Conservation (phyloP, 2,329 filamentous ascomycete species). For the Falciphora oryzae region DNA sequence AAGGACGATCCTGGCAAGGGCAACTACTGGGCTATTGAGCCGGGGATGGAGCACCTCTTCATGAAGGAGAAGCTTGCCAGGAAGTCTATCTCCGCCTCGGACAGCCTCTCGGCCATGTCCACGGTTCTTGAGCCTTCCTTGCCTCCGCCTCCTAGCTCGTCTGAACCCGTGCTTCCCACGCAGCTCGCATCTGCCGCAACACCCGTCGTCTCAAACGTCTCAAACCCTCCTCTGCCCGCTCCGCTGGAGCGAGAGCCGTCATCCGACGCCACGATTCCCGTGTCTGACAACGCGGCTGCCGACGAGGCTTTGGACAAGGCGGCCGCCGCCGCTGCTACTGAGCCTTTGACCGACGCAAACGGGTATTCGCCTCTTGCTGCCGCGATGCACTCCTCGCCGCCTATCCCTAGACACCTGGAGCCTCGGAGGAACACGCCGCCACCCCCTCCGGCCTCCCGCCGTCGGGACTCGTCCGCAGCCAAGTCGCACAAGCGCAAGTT, state of each 20-base stretch:
- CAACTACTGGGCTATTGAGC: constrained; percentile 91
- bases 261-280: constrained; percentile 71
- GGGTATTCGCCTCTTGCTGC: constrained; percentile 65
- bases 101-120: constrained; percentile 54
- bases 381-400: constrained; percentile 85
- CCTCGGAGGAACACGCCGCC: constrained; percentile 70
- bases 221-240: background rate
- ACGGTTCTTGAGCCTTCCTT: constrained; percentile 47
- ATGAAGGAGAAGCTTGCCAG: constrained; percentile 76
- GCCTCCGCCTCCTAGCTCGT: constrained; percentile 29
- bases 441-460: constrained; percentile 40
- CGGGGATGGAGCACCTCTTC: constrained; percentile 85
- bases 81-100: constrained; percentile 49
- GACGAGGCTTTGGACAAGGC: constrained; percentile 44
- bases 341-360: constrained; percentile 34
- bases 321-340: constrained; percentile 31
- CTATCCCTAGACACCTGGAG: constrained; percentile 56
- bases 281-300: constrained; percentile 57
- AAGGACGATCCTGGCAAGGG: constrained; percentile 98
- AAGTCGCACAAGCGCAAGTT: constrained; percentile 72
- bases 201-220: background rate
- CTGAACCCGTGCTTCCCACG: constrained; percentile 44
- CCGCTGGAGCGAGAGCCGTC: constrained; percentile 47
- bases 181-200: constrained; percentile 18
- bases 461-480: constrained; percentile 51